Percentiles rank a stretch among this genome's conserved stretches.
Conservation (phyloP, 2,329 filamentous ascomycete species). For the Salinomyces thailandicus region DNA sequence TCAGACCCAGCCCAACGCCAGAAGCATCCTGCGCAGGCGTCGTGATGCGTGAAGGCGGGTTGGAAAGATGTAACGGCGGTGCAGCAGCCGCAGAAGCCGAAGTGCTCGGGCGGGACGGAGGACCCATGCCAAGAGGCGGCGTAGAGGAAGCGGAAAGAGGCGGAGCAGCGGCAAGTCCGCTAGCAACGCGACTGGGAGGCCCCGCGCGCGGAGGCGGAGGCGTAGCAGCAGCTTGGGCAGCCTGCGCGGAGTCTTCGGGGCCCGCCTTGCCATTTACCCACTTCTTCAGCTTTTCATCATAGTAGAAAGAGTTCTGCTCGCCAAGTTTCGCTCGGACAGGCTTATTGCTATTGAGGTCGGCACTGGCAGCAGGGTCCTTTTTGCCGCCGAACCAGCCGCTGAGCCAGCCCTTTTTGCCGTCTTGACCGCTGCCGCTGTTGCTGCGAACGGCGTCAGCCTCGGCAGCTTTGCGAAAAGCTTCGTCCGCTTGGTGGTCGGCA, state of each 20-base stretch:
- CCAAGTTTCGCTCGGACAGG: slow-evolving; percentile 90
- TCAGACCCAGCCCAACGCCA: too few relatives aligned
- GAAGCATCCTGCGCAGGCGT: slow-evolving; percentile 19
- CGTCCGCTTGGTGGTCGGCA: slow-evolving; percentile 68
- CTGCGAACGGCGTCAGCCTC: slow-evolving; percentile 58
- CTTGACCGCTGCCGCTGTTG: slow-evolving; percentile 30
- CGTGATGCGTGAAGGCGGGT: slow-evolving; percentile 21
- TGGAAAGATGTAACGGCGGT: slow-evolving; percentile 12
- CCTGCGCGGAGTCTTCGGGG: slow-evolving; percentile 42
- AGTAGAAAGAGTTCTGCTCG: slow-evolving; percentile 86
- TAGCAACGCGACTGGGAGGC: slow-evolving; percentile 43
- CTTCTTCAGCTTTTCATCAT: slow-evolving; percentile 89
- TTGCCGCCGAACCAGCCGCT: slow-evolving; percentile 69
- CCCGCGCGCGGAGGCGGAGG: slow-evolving; percentile 65
- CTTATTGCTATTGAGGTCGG: slow-evolving; percentile 27
- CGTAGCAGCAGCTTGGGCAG: slow-evolving; percentile 44
- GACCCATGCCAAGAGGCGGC: slow-evolving; percentile 12
- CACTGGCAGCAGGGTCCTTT: slow-evolving; percentile 44
- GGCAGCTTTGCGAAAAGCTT: slow-evolving; percentile 74
- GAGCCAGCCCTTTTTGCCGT: slow-evolving; percentile 55
- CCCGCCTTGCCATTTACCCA: slow-evolving; percentile 94
- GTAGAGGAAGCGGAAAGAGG: slow-evolving; percentile 8
- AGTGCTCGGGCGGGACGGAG: neutral
- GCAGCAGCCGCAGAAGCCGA: neutral
- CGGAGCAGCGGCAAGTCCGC: slow-evolving; percentile 20